phyloP scores from a whole-genome alignment of 2,329 filamentous ascomycete species.

The Magnaporthales sp. region DNA sequence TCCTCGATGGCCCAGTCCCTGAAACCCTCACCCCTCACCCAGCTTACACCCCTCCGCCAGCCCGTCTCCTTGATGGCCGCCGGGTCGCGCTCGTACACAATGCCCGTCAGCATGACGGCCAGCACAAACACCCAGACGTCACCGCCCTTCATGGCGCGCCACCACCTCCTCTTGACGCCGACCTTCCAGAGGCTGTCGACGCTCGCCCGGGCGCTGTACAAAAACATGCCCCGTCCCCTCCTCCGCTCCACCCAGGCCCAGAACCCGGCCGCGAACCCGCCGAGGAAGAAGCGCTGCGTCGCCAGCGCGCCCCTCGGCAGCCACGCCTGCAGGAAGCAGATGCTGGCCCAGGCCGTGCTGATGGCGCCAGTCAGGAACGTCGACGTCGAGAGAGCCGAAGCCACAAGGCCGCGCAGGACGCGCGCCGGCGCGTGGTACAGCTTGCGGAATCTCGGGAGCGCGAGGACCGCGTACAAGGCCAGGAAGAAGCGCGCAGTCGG shows the following conservation, averaged over 20 bases:
- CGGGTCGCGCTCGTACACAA: conserved; percentile 61
- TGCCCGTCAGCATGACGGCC: conserved; percentile 69
- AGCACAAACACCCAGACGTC: conserved; percentile 78
- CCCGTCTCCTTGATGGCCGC: conserved; percentile 60
- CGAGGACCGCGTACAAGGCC: conserved; percentile 61
- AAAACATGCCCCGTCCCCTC: conserved; percentile 58
- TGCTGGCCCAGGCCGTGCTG: conserved; percentile 76
- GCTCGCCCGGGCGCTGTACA: conserved; percentile 71
- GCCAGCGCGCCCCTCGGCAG: conserved; percentile 68
- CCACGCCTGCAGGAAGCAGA: conserved; percentile 79
- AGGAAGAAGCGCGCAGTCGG: conserved; percentile 70
- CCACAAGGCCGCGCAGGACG: conserved; percentile 57
- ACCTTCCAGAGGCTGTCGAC: conserved; percentile 87
- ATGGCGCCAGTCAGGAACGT: conserved; percentile 76
- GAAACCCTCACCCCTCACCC: conserved; percentile 68
- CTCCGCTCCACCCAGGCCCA: conserved; percentile 73
- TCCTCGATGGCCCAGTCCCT: conserved; percentile 54
- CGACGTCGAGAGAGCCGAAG: conserved; percentile 63
- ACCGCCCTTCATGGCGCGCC: conserved; percentile 72
- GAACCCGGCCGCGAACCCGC: conserved; percentile 74
- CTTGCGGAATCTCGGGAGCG: conserved; percentile 57
- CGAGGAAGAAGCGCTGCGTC: conserved; percentile 82
- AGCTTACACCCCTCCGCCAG: conserved; percentile 64
- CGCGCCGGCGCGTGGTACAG: conserved; percentile 63
- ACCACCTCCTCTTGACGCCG: conserved; percentile 82